These are phyloP conservation scores for Porcisia hertigi DNA, from an alignment of 208 protist genomes.

Conservation along the genomic window DNA sequence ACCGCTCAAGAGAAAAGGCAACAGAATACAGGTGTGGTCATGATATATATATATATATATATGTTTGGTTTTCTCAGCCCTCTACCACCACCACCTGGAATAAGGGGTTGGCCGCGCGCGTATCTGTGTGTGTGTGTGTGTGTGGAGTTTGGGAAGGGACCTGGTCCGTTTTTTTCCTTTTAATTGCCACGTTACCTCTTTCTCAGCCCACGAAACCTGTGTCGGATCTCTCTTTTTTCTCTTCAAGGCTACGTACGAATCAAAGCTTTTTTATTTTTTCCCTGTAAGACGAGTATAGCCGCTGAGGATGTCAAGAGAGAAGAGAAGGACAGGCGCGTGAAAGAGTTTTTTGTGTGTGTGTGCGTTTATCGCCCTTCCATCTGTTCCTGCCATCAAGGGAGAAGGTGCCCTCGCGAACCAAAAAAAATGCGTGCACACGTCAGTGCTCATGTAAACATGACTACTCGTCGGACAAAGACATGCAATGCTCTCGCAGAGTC, in stretches of 20 bases:
- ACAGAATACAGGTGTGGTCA: too few species aligned
- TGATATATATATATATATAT: background rate
- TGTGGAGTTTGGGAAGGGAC: background rate
- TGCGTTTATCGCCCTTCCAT: background rate
- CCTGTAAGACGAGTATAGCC: background rate
- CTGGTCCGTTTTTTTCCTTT: too few species aligned
- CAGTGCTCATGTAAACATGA: background rate
- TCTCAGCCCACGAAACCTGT: background rate
- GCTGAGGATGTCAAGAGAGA: background rate
- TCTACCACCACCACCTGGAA: background rate
- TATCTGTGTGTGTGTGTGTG: background rate
- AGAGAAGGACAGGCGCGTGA: background rate
- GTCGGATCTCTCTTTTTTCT: background rate
- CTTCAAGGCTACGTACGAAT: background rate
- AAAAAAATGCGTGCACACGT: background rate
- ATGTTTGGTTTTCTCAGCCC: background rate
- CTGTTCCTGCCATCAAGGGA: too few species aligned
- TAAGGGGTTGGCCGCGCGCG: background rate
- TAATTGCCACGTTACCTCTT: background rate
- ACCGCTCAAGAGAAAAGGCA: background rate
- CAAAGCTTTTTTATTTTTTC: background rate
- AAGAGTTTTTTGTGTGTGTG: background rate
- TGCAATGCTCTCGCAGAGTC: background rate
- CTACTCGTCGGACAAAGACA: background rate
- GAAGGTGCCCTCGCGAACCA: too few species aligned